A percentile compares a stretch with the other conserved stretches of the same genome.
phyloP scores from a whole-genome alignment of 1,139 yeast species.

The Pneumocystis oryctolagi region DNA sequence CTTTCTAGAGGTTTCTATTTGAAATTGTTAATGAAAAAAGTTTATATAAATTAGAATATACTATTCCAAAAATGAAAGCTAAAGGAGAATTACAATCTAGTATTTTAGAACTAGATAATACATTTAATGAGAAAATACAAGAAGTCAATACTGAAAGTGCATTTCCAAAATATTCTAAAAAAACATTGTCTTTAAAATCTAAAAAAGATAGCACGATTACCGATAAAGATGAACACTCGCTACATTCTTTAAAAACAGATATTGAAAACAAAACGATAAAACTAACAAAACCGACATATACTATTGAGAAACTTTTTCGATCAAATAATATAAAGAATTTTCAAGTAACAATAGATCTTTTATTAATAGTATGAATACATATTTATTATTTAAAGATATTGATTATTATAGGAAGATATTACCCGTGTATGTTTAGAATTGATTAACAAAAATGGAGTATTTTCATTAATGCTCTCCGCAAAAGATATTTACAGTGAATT shows the following conservation, averaged over 20 bases:
- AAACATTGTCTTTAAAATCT: not conserved
- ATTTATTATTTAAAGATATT: not conserved
- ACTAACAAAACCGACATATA: not conserved
- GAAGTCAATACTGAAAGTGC: not conserved
- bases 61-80: slow-evolving; percentile 11
- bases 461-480: not conserved
- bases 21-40: not conserved
- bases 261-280: not conserved
- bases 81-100: slow-evolving; percentile 8
- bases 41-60: slow-evolving; percentile 7
- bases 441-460: not conserved
- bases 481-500: not conserved
- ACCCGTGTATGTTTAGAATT: not conserved
- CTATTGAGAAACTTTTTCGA: not conserved
- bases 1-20: slow-evolving; percentile 12
- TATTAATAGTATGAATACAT: not conserved
- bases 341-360: not conserved
- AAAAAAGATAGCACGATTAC: not conserved
- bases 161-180: slow-evolving; percentile 2
- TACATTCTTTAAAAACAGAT: not conserved
- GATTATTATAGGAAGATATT: not conserved
- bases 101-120: not conserved
- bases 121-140: not conserved
- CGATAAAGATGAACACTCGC: not conserved
- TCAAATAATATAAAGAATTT: not conserved